phyloP scores from a whole-genome alignment of 139 green algal genomes.

The Closterium sp. region DNA sequence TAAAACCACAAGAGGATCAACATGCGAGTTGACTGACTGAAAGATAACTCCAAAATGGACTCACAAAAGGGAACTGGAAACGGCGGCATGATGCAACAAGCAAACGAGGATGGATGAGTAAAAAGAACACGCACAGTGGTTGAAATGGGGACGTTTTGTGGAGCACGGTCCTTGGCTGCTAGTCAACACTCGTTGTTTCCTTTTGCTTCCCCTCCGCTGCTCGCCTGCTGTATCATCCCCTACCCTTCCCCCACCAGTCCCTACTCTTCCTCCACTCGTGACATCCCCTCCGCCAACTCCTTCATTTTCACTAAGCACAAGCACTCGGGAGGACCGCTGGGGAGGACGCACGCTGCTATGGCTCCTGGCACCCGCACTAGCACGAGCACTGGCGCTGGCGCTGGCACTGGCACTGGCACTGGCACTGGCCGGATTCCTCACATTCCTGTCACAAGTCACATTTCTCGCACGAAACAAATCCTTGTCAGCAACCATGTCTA shows the following conservation, averaged over 20 bases:
- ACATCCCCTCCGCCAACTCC: background rate
- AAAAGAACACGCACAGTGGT: background rate
- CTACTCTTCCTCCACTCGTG: background rate
- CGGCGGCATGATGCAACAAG: background rate
- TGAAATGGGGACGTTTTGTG: background rate
- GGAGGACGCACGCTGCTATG: background rate
- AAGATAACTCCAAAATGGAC: too few relatives aligned
- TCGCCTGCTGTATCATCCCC: background rate
- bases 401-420: background rate
- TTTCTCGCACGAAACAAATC: too few relatives aligned
- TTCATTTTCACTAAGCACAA: background rate
- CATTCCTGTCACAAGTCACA: too few relatives aligned
- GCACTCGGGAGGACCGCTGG: background rate
- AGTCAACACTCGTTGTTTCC: background rate
- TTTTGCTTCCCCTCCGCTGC: background rate
- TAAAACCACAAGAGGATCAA: too few relatives aligned
- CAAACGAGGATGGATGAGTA: background rate
- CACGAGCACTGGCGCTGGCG: background rate
- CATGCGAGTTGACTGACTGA: too few relatives aligned
- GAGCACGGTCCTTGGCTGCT: background rate
- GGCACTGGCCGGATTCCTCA: too few relatives aligned
- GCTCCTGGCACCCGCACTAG: too few relatives aligned
- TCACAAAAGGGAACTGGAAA: too few relatives aligned
- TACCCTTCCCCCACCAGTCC: too few relatives aligned
- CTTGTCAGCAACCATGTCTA: too few relatives aligned